Base-by-base conservation (phyloP, 495 filamentous ascomycete genomes). In the Tuber brumale region DNA sequence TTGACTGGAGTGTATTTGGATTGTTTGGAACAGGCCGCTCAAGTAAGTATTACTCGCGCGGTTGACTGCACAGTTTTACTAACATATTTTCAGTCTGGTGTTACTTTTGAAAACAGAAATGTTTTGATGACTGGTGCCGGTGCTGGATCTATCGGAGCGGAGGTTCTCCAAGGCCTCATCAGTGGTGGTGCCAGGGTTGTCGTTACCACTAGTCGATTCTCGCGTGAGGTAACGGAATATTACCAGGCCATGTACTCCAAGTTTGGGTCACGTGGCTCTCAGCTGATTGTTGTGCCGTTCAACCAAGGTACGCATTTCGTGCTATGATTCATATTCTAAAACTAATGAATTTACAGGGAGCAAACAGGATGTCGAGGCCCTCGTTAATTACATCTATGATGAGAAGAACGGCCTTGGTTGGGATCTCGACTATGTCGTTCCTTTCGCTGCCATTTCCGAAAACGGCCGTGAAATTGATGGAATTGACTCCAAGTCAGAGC, bases 201-300 rank as follows among this genome's bases (percentile, higher is more conserved):
- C 72, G 95, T 99, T 74, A 98, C 95, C 14, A 98, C 95, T 43
- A 96, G 93, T 83, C 90, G 95, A 76, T 98, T 94, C 88, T 98
- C 96, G 3, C 93, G 93, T 51, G 92, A 97, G 83, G 95, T 98
- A 72, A 99, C 96, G 39, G 96, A 99, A 86, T 98, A 98, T 86
- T 99, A 98, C 86, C 95, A 98, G 86, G 90, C 92, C 69, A 98
- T 99, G 94, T 99, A 98, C 84, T 90, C 94, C 78, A 91, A 94
- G 70, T 97, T 91, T 81, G 95, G 95, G 80, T 91, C 93, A 71
- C 93, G 93, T 77, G 95, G 96, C 76, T 98, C 95, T 74, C 94
- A 98, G 85, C 89, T 99, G 35, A 93, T 98, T 69, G 96, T 99
- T 43, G 96, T 98, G 61, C 95, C 95, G 21, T 99, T 98, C 88